These are phyloP conservation scores for Stachybotrys elegans DNA, from an alignment of 2,329 filamentous ascomycete genomes.

Conservation along the genomic window DNA sequence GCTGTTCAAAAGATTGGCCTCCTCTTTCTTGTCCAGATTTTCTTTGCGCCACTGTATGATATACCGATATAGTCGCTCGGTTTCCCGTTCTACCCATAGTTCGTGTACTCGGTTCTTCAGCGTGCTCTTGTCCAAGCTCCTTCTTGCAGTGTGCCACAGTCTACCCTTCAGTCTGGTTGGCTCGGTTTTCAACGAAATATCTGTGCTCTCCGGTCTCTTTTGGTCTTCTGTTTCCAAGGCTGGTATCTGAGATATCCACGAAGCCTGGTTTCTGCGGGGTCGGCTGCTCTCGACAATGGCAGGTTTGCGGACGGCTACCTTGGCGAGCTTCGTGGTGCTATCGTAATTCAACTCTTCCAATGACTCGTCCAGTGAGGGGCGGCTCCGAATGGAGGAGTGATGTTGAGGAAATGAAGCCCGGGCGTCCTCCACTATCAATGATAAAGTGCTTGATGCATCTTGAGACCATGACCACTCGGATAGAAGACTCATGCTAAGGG, in stretches of 20 bases:
- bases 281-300: no score
- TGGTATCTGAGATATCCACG: not conserved
- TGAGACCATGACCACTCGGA: not conserved
- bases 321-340: no score
- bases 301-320: no score
- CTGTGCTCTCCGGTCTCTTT: not conserved
- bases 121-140: not conserved
- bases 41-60: not conserved
- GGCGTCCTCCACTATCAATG: not conserved
- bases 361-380: no score
- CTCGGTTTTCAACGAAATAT: not conserved
- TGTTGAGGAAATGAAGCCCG: no score
- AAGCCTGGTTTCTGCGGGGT: not conserved
- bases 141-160: not conserved
- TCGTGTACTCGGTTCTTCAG: not conserved
- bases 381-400: no score
- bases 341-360: no score
- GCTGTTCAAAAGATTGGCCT: not conserved
- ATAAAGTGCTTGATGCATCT: not conserved
- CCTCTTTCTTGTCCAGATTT: not conserved
- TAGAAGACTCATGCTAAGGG: not conserved
- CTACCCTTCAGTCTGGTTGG: not conserved
- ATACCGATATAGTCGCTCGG: not conserved
- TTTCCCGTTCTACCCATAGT: not conserved
- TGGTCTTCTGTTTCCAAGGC: not conserved